Evolutionary conservation across 345 rosid species (phyloP).

Genomic region (Carallia brachiata): DNA sequence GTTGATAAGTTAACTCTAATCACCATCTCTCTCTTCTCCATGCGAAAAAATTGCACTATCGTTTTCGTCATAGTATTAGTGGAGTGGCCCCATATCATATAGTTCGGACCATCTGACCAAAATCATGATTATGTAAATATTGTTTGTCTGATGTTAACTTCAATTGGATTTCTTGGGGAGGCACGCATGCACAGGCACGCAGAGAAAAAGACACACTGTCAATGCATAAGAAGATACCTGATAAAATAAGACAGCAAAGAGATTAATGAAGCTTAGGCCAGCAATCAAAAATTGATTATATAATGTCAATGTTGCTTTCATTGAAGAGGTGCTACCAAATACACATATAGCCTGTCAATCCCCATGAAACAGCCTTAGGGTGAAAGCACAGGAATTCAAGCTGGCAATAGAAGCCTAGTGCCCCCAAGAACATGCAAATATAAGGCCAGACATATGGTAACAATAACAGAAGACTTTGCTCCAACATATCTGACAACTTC

Average conservation of each 20-base stretch:
- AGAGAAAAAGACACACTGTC: too few relatives aligned
- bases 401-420: slow-evolving; percentile 43
- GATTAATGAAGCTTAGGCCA: background rate
- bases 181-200: too few relatives aligned
- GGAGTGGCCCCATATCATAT: too few relatives aligned
- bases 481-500: slow-evolving; percentile 63
- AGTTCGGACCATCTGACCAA: too few relatives aligned
- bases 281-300: slow-evolving; percentile 1
- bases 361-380: slow-evolving; percentile 4
- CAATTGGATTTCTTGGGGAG: too few relatives aligned
- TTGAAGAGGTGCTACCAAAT: slow-evolving; percentile 7
- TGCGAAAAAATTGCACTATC: too few relatives aligned
- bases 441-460: slow-evolving; percentile 72
- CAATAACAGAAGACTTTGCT: slow-evolving; percentile 66
- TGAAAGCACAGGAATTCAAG: slow-evolving; percentile 26
- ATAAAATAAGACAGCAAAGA: background rate
- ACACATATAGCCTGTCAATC: slow-evolving; percentile 11
- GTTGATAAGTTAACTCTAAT: too few relatives aligned
- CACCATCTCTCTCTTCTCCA: too few relatives aligned
- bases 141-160: too few relatives aligned
- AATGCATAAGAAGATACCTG: background rate
- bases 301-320: background rate
- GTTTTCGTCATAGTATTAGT: too few relatives aligned
- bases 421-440: slow-evolving; percentile 65
- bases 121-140: too few relatives aligned